A percentile compares a stretch with the other conserved stretches of the same genome.
These are phyloP conservation scores for Metschnikowia continentalis DNA, from an alignment of 805 yeast species.

Conservation along the genomic window DNA sequence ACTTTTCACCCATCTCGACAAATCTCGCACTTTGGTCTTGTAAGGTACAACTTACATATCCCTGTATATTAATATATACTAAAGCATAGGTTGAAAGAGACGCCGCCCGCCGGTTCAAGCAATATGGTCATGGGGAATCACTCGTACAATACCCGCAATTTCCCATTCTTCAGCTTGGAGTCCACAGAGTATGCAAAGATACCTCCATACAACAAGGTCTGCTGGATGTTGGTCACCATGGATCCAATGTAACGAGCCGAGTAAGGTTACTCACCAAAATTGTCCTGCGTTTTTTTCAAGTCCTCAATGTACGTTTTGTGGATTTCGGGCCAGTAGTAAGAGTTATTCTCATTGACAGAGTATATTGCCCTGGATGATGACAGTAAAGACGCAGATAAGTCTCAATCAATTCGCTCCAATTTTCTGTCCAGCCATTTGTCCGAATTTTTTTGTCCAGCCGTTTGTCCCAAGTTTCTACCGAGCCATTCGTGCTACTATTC, in stretches of 20 bases:
- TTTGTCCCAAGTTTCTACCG: too few relatives aligned
- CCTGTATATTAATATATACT: too few relatives aligned
- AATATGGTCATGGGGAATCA: constrained; percentile 98
- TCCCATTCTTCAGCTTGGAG: constrained; percentile 82
- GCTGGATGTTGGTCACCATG: constrained; percentile 98
- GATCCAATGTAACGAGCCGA: constrained; percentile 94
- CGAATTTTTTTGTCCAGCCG: too few relatives aligned
- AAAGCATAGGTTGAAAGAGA: too few relatives aligned
- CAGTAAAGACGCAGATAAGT: too few relatives aligned
- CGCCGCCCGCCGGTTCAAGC: constrained; percentile 92
- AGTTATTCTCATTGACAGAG: constrained; percentile 93
- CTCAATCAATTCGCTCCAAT: too few relatives aligned
- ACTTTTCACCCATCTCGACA: too few relatives aligned
- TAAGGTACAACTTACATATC: too few relatives aligned
- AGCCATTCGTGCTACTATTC: too few relatives aligned
- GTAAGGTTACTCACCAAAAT: constrained; percentile 70
- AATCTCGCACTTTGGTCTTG: too few relatives aligned
- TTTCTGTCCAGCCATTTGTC: too few relatives aligned
- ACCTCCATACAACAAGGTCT: constrained; percentile 94
- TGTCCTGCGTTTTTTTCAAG: constrained; percentile 71
- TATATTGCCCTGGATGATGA: constrained; percentile 56
- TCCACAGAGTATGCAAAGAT: constrained; percentile 93
- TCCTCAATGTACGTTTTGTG: constrained; percentile 65
- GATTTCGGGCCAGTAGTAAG: constrained; percentile 74
- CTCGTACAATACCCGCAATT: constrained; percentile 86